phyloP scores from a whole-genome alignment of 2,329 filamentous ascomycete genomes.

The Nothophoma quercina region DNA sequence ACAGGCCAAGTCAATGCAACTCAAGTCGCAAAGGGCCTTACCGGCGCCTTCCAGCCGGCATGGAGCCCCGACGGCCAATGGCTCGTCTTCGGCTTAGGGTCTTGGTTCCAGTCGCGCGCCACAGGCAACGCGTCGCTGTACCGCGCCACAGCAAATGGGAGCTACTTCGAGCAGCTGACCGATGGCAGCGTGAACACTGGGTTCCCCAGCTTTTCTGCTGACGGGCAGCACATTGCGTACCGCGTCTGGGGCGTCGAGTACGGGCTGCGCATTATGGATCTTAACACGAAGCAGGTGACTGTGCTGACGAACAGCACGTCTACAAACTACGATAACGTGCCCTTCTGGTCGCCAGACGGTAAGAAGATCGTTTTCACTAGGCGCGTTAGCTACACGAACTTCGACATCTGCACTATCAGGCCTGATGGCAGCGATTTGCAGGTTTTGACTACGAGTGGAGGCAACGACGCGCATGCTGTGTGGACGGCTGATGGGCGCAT shows the following conservation, averaged over 20 bases:
- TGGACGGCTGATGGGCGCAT: constrained; percentile 55
- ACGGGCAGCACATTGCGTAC: constrained; percentile 50
- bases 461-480: constrained; percentile 56
- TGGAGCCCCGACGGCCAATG: constrained; percentile 50
- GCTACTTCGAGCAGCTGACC: constrained; percentile 43
- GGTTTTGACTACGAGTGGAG: constrained; percentile 44
- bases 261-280: constrained; percentile 46
- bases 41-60: constrained; percentile 53
- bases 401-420: constrained; percentile 53
- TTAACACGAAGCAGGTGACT: constrained; percentile 32
- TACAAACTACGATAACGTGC: constrained; percentile 46
- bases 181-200: constrained; percentile 48
- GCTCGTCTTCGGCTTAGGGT: constrained; percentile 52
- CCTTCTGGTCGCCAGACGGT: constrained; percentile 51
- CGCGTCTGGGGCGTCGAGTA: constrained; percentile 44
- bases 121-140: constrained; percentile 30
- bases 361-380: constrained; percentile 52
- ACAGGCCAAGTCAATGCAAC: constrained; percentile 24
- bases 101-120: constrained; percentile 51
- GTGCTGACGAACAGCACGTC: constrained; percentile 46
- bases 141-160: constrained; percentile 34
- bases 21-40: constrained; percentile 34
- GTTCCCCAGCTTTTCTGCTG: constrained; percentile 52
- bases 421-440: constrained; percentile 52
- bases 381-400: constrained; percentile 44